A percentile compares a stretch with the other conserved stretches of the same genome.
phyloP scores from a whole-genome alignment of 2,329 filamentous ascomycete species.

The Cladobotryum mycophilum region DNA sequence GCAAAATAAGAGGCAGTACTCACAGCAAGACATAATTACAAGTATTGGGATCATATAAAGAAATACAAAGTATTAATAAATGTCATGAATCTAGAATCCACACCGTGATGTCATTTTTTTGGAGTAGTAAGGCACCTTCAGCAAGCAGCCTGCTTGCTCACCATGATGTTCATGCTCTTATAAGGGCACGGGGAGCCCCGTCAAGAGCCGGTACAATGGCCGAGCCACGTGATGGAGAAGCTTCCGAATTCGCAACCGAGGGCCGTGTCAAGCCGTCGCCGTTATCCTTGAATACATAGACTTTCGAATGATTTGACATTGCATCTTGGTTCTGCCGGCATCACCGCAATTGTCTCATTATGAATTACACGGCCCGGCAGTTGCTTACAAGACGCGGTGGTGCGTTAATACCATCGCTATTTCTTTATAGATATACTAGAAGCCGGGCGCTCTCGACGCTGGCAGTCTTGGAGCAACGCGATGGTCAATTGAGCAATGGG shows the following conservation, averaged over 20 bases:
- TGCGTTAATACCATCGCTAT: background rate
- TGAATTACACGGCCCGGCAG: background rate
- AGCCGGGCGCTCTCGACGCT: constrained; percentile 34
- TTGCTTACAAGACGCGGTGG: background rate
- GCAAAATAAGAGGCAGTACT: no score
- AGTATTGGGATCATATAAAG: no score
- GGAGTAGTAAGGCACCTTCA: no score
- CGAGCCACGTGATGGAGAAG: background rate
- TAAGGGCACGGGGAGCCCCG: no score
- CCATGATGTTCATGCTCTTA: no score
- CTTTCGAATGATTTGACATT: background rate
- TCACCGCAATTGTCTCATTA: background rate
- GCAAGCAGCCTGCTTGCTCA: no score
- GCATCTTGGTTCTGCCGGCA: background rate
- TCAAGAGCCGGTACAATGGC: background rate
- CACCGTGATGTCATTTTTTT: no score
- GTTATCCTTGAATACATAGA: background rate
- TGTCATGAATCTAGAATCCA: no score
- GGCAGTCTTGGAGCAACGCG: constrained; percentile 84
- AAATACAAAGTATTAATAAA: no score
- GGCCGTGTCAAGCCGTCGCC: background rate
- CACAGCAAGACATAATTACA: no score
- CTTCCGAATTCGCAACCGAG: background rate
- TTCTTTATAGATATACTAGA: background rate
- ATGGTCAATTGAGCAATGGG: constrained; percentile 76